Conservation (phyloP, 2,329 filamentous ascomycete genomes). For the Neonectria ditissima region DNA sequence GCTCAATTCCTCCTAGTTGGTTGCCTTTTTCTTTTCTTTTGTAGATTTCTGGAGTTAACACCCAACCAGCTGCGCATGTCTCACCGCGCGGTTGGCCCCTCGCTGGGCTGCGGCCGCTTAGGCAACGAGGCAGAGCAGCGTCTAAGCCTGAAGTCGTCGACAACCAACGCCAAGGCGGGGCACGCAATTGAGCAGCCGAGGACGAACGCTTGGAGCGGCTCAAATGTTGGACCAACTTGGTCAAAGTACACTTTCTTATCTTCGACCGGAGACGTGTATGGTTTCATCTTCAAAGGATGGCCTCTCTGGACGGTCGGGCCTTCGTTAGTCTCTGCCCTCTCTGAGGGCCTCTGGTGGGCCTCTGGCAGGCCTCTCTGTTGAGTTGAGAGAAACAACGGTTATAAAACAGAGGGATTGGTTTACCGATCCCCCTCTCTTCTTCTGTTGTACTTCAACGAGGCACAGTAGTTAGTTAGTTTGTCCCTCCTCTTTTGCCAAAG, state of each 20-base stretch:
- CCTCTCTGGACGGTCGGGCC: not conserved
- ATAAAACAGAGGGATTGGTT: not conserved
- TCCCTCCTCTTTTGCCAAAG: not conserved
- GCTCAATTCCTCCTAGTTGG: slow-evolving; percentile 17
- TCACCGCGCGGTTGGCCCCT: slow-evolving; percentile 18
- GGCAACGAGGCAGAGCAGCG: slow-evolving; percentile 30
- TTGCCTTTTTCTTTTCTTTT: slow-evolving; percentile 22
- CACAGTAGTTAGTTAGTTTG: not conserved
- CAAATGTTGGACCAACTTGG: not conserved
- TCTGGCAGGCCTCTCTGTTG: not conserved
- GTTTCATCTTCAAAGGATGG: not conserved
- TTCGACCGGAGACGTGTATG: not conserved
- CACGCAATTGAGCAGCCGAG: slow-evolving; percentile 1
- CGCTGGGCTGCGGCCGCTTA: slow-evolving; percentile 28
- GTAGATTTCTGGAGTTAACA: not conserved
- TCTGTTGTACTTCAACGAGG: not conserved
- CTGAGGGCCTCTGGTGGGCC: not conserved
- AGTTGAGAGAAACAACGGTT: not conserved
- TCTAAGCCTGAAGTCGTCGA: slow-evolving; percentile 4
- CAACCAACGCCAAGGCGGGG: slow-evolving; percentile 13
- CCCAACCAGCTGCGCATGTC: not conserved
- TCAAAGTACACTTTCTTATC: slow-evolving; percentile 1
- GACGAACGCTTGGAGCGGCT: not conserved
- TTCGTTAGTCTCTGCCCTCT: not conserved
- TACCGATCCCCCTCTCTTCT: not conserved